Base-by-base conservation (phyloP, 2,329 filamentous ascomycete species). In the Alternaria brassicae region DNA sequence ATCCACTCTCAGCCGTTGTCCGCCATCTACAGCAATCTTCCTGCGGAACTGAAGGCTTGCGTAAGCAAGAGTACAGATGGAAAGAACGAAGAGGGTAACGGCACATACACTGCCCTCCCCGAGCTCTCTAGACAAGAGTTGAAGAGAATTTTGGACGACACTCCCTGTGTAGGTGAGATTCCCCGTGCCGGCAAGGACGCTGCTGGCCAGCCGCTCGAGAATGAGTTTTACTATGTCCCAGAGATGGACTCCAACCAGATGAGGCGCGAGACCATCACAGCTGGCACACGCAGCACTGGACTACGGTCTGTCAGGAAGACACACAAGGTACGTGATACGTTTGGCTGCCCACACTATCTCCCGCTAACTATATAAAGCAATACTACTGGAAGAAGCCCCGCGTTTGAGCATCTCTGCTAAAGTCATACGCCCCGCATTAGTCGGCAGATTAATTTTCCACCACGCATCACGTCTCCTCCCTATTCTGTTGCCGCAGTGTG, bases 151-250 rank as follows among this genome's bases (percentile, higher is more conserved):
- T 86, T 98, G 41, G 90, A 93, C 73, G 81, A 83, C 23, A 91
- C 91, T 6, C 78, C 85, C 8, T 97, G 92, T 74, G 88, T 98
- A 63, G 95, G 95, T 45, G 90, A 95, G 77, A 97, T 99, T 70
- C 84, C 86, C 51, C 89, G 95, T 37, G 89, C 94, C 76, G 95
- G 95, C 74, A 99, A 98, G 78, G 95, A 99, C 75, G 95, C 95
- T 5, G 94, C 95, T 0, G 95, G 95, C 67, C 95, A 97, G 81
- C 82, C 89, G 6, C 85, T 99, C 1, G 94, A 99, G 83, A 96
- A 91, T 82, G 93, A 99, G 78, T 98, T 96, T 77, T 98, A 98
- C 80, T 99, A 99, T 73, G 84, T 97, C 7, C 91, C 93, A 0
- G 94, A 98, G 77, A 85, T 88, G 72, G 95, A 99, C 74, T 82